phyloP scores from a whole-genome alignment of 176 grass and related monocot genomes.

The Zoysia japonica region DNA sequence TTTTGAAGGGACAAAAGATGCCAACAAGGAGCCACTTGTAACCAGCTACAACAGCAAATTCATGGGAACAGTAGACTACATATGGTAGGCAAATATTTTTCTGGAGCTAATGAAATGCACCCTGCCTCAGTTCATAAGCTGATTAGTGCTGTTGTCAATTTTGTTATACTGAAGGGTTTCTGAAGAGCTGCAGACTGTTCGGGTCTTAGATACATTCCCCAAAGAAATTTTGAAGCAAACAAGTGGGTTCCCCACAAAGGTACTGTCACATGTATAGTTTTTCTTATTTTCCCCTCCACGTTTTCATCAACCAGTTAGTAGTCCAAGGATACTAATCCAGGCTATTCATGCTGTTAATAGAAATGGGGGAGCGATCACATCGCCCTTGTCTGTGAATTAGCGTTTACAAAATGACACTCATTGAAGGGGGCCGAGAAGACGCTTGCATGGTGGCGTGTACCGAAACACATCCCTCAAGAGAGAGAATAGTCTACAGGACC shows the following conservation, averaged over 20 bases:
- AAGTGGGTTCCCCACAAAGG: conserved; percentile 86
- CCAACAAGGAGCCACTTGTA: conserved; percentile 69
- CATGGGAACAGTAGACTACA: conserved; percentile 96
- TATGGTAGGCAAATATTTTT: conserved; percentile 62
- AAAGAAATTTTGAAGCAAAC: conserved; percentile 68
- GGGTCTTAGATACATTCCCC: conserved; percentile 84
- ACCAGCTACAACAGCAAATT: conserved; percentile 85
- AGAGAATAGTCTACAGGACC: background rate
- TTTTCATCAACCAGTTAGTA: background rate
- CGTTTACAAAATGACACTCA: conserved; percentile 50
- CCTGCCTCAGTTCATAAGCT: conserved; percentile 17
- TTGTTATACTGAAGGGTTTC: conserved; percentile 57
- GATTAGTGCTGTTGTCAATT: conserved; percentile 33
- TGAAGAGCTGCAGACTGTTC: conserved; percentile 72
- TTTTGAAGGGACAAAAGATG: conserved; percentile 74
- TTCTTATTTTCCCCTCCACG: background rate
- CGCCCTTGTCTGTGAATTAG: conserved; percentile 75
- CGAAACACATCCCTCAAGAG: conserved; percentile 14
- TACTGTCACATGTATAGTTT: conserved; percentile 32
- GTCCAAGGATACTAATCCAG: background rate
- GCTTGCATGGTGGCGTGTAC: conserved; percentile 4
- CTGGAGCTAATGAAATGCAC: conserved; percentile 4
- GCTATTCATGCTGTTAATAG: conserved; percentile 46
- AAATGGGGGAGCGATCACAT: conserved; percentile 98
- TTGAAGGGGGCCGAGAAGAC: background rate